Base-by-base conservation (phyloP, 1,284 basidiomycete species). In the Cystobasidium slooffiae region DNA sequence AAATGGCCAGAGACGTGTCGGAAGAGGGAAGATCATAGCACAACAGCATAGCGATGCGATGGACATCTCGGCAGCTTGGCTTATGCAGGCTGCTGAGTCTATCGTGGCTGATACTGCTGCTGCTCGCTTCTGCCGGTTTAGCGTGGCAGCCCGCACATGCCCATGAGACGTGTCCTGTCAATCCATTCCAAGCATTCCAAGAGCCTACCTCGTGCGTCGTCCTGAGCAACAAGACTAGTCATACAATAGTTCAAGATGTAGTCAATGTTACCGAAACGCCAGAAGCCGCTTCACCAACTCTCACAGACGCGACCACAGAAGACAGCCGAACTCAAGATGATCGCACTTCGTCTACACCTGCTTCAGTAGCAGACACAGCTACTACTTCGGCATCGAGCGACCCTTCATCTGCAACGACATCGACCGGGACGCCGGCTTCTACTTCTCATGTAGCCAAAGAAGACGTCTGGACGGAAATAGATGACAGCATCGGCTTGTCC, bases 401-500 rank as follows among this genome's bases (percentile, higher is more conserved):
- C 20, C 47, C 16, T 49, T 8, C 61, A 47, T 8, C 20, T 44
- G 9, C 41, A 20, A 12, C 43, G 20, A 37, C 46, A 18, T 9
- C 61, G 7, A 37, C 43, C 6, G 1, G 1, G 24, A 9, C 44
- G 12, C 20, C 49, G 16, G 24, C 64, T 51, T 8, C 64, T 39
- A 37, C 51, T 1, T 37, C n/a, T 6, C 49, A 24, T 6, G 20
- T 20, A 43, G 16, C 41, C 20, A 63, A 63, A 63, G 44, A 63
- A 37, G 44, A 63, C n/a, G 43, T 63, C 18, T 49, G 61, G 64
- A 66, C 64, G 39, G 64, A 66, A 52, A 66, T 66, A 52, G 64
- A 66, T 41, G 64, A 66, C 16, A 66, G 49, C 51, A 41, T 66
- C 7, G 64, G 64, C 14, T 37, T 41, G 46, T 66, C 64, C 4